A percentile compares a stretch with the other conserved stretches of the same genome.
Evolutionary conservation across 768 basidiomycete genomes (phyloP).

Genomic region (Thelephora aurantiotincta): DNA sequence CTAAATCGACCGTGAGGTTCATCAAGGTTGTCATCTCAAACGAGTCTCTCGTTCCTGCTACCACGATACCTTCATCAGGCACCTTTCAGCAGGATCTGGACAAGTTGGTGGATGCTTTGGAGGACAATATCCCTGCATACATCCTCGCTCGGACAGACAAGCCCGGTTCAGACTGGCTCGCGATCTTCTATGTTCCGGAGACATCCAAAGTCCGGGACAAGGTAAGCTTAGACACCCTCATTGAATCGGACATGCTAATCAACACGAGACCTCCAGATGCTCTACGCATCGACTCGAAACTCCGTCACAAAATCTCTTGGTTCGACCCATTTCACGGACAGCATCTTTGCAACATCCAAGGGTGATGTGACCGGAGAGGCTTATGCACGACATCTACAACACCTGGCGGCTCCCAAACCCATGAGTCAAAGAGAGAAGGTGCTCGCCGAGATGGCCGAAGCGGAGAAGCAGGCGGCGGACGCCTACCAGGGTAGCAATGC

Average conservation of each 20-base stretch:
- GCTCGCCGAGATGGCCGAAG: constrained; percentile 59
- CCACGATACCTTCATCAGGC: constrained; percentile 30
- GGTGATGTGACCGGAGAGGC: constrained; percentile 50
- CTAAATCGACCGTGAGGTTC: constrained; percentile 39
- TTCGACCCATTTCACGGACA: constrained; percentile 54
- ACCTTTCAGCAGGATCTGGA: constrained; percentile 50
- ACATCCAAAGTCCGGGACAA: constrained; percentile 69
- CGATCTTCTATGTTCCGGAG: constrained; percentile 75
- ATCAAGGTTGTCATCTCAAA: constrained; percentile 66
- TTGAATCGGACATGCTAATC: background rate
- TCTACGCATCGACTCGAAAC: constrained; percentile 71
- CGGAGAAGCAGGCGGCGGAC: constrained; percentile 45
- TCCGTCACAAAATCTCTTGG: constrained; percentile 63
- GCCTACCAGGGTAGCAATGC: constrained; percentile 45
- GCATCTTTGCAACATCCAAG: constrained; percentile 68
- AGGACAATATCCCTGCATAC: constrained; percentile 59
- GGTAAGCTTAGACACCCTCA: constrained; percentile 23
- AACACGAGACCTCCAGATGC: constrained; percentile 39
- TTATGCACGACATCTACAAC: constrained; percentile 60
- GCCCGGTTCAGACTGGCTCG: constrained; percentile 52
- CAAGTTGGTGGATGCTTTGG: constrained; percentile 40
- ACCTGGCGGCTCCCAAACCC: constrained; percentile 66
- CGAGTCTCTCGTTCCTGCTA: constrained; percentile 55
- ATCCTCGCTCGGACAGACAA: constrained; percentile 52
- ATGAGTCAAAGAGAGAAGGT: constrained; percentile 75